Conservation (phyloP, 768 basidiomycete genomes). For the Leccinum rimulosum region DNA sequence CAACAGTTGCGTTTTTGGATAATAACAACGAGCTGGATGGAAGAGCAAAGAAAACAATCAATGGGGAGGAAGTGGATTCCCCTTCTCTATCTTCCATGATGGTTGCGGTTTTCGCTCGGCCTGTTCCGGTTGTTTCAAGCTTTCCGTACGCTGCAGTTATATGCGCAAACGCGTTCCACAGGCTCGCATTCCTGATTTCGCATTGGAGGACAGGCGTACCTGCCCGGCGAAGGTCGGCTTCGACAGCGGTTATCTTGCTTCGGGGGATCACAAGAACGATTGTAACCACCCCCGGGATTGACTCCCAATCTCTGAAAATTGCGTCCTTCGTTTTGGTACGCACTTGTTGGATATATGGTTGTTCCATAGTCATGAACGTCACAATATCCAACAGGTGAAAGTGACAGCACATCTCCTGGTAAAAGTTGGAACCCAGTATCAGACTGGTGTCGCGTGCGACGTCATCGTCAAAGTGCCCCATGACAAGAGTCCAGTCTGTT, state of each 20-base stretch:
- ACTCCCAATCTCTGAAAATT: constrained; percentile 31
- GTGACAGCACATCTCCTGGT: constrained; percentile 48
- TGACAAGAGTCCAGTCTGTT: constrained; percentile 42
- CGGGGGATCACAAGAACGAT: constrained; percentile 35
- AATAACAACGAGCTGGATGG: constrained; percentile 19
- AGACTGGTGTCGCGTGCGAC: constrained; percentile 14
- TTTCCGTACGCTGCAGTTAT: constrained; percentile 23
- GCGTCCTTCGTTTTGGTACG: constrained; percentile 2
- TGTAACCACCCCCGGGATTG: constrained; percentile 31
- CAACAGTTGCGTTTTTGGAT: constrained; percentile 12
- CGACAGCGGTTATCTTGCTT: constrained; percentile 20
- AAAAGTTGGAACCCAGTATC: constrained; percentile 30
- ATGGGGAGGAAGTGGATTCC: constrained; percentile 15
- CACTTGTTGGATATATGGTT: constrained; percentile 10
- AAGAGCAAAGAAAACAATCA: constrained; percentile 25
- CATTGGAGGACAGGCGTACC: constrained; percentile 27
- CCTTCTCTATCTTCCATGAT: constrained; percentile 20
- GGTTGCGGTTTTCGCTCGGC: constrained; percentile 16
- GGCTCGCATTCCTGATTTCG: constrained; percentile 14
- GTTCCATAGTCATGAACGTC: constrained; percentile 26
- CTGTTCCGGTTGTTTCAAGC: constrained; percentile 15
- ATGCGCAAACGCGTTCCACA: constrained; percentile 20
- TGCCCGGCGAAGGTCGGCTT: constrained; percentile 18
- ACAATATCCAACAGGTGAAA: constrained; percentile 41
- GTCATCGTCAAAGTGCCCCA: constrained; percentile 33